phyloP scores from a whole-genome alignment of 2,329 filamentous ascomycete species.

The Ascosphaera apis region DNA sequence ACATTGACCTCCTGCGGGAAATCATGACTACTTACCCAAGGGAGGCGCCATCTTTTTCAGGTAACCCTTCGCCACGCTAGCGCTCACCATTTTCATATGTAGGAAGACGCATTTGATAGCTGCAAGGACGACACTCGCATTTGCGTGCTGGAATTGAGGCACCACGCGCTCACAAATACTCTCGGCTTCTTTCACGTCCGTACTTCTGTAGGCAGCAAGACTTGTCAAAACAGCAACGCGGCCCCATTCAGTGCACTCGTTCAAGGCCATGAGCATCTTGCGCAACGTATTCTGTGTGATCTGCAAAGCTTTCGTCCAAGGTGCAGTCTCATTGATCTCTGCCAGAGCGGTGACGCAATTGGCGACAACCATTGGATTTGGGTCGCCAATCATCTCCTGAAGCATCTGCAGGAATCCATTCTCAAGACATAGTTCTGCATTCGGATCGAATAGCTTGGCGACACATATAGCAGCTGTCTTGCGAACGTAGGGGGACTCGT shows the following conservation, averaged over 20 bases:
- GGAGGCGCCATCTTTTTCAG: slow-evolving; percentile 98
- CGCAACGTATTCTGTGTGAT: slow-evolving; percentile 68
- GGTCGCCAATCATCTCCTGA: slow-evolving; percentile 89
- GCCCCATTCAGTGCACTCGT: slow-evolving; percentile 97
- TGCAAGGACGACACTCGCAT: slow-evolving; percentile 88
- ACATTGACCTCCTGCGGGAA: background rate
- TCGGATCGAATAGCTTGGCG: slow-evolving; percentile 90
- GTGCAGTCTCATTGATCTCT: slow-evolving; percentile 75
- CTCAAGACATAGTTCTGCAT: slow-evolving; percentile 76
- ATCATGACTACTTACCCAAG: slow-evolving; percentile 34
- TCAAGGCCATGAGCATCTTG: slow-evolving; percentile 88
- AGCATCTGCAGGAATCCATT: slow-evolving; percentile 87
- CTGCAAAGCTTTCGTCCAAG: slow-evolving; percentile 68
- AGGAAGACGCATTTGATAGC: slow-evolving; percentile 95
- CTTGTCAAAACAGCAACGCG: slow-evolving; percentile 81
- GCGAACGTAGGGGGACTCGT: slow-evolving; percentile 94
- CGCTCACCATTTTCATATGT: slow-evolving; percentile 69
- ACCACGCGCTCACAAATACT: slow-evolving; percentile 93
- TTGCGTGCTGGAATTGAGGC: slow-evolving; percentile 96
- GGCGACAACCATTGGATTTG: slow-evolving; percentile 97
- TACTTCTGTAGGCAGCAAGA: slow-evolving; percentile 63
- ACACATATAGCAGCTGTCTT: slow-evolving; percentile 97
- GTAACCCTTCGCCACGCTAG: slow-evolving; percentile 61
- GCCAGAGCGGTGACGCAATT: slow-evolving; percentile 87
- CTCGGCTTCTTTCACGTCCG: slow-evolving; percentile 87